phyloP scores from a whole-genome alignment of 2,329 filamentous ascomycete species.

The Apiospora koreana region DNA sequence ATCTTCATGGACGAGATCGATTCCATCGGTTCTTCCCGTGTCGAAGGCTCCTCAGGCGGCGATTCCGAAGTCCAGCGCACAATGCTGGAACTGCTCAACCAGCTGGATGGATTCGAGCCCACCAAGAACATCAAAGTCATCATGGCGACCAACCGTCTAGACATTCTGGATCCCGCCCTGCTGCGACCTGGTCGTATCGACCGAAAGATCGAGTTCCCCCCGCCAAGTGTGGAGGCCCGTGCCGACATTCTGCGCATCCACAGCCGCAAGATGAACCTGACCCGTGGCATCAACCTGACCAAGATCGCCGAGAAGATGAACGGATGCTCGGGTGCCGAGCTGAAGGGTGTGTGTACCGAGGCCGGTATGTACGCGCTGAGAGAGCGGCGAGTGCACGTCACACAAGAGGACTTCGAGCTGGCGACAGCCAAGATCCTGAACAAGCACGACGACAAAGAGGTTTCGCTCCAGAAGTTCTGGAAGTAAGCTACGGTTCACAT shows the following conservation, averaged over 20 bases:
- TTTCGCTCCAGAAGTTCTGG: conserved; percentile 85
- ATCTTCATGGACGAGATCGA: conserved; percentile 99
- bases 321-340: conserved; percentile 92
- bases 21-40: conserved; percentile 94
- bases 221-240: conserved; percentile 91
- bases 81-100: conserved; percentile 97
- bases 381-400: conserved; percentile 95
- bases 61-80: conserved; percentile 98
- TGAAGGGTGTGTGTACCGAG: conserved; percentile 99
- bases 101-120: conserved; percentile 97
- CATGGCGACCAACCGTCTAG: conserved; percentile 98
- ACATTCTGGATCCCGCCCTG: conserved; percentile 93
- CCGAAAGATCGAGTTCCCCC: conserved; percentile 98
- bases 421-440: conserved; percentile 99
- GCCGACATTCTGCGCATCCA: conserved; percentile 98
- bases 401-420: conserved; percentile 97
- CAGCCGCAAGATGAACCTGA: conserved; percentile 97
- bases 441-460: conserved; percentile 99
- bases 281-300: conserved; percentile 92
- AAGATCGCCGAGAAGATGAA: conserved; percentile 99
- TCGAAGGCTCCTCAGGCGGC: conserved; percentile 91
- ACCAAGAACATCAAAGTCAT: conserved; percentile 99
- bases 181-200: conserved; percentile 97
- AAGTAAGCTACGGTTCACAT: conserved; percentile 52
- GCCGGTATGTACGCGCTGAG: conserved; percentile 97